Base-by-base conservation (phyloP, 2,329 filamentous ascomycete species). In the Alternaria atra region DNA sequence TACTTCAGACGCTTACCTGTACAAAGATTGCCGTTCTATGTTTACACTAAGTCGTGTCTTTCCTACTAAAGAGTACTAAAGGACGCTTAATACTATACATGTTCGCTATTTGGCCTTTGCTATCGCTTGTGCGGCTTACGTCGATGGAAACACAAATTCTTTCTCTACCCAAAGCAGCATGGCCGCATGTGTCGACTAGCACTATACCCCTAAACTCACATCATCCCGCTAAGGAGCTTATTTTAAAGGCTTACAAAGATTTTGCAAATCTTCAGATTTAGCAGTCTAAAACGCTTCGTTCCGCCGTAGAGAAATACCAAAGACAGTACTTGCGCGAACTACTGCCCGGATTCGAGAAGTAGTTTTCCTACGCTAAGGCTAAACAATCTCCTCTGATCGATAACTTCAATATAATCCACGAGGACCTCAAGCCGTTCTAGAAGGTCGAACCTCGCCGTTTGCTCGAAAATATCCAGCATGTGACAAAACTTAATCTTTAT, bases 311-410 rank as follows among this genome's bases (percentile, higher is more conserved):
- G 64, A 82, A 85, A 61, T 86, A 86, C 54, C 73, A 63, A 8
- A 77, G 77, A 2, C 77, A 83, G 20, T 85, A 86, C 56, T 63
- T 60, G 0, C 66, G 78, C 1, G 73, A 80, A 1, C 84, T 84
- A 0, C 84, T 84, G 0, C 71, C 74, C 0, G 84, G 84, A 0
- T 86, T 86, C 30, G 70, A 81, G 1, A 70, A 62, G 3, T 86
- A 84, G 84, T 83, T 78, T 23, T 64, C 77, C 1, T 85, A 79
- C 48, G 83, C 84, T 0, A 51, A 66, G 2, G 63, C 65, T 0
- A 70, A 82, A 1, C 32, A 79, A 2, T 84, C 83, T 0, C 75
- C 75, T 0, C 77, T 85, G n/a, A 84, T 86, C 32, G 84, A 86
- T 58, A 81, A 85, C 3, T 86, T 83, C 29, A 81, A 86, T 39